These are phyloP conservation scores for Heliamphora pulchella DNA, from an alignment of 179 eudicot species.

Conservation along the genomic window DNA sequence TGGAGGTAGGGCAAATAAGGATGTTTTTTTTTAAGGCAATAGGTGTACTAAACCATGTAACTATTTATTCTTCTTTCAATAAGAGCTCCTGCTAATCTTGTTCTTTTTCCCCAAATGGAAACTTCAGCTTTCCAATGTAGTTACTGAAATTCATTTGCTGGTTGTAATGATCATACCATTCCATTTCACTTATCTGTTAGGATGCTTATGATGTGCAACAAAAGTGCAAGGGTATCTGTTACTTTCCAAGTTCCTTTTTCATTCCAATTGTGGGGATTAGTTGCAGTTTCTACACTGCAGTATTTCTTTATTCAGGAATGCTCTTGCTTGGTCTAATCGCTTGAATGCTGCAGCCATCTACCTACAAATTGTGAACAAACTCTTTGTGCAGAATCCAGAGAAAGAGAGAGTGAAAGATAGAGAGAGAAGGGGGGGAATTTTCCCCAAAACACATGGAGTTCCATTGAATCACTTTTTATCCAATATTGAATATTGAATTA, in stretches of 20 bases:
- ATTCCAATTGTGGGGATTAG: neutral
- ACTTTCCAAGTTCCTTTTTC: neutral
- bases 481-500: no score
- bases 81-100: neutral
- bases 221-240: neutral
- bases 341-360: neutral
- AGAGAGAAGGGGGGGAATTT: neutral
- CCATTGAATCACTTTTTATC: no score
- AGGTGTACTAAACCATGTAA: neutral
- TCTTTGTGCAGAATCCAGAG: neutral
- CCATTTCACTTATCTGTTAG: neutral
- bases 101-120: neutral
- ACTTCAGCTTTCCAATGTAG: neutral
- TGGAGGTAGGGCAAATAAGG: constrained; percentile 14
- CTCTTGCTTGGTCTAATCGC: neutral
- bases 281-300: neutral
- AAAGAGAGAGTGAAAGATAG: neutral
- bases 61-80: neutral
- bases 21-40: neutral
- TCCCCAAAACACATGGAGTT: no score
- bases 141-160: constrained; percentile 4
- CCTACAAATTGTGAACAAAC: neutral
- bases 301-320: neutral
- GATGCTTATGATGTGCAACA: neutral
- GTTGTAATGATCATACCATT: neutral